These are phyloP conservation scores for Colletotrichum tanaceti DNA, from an alignment of 2,329 filamentous ascomycete genomes.

Conservation along the genomic window DNA sequence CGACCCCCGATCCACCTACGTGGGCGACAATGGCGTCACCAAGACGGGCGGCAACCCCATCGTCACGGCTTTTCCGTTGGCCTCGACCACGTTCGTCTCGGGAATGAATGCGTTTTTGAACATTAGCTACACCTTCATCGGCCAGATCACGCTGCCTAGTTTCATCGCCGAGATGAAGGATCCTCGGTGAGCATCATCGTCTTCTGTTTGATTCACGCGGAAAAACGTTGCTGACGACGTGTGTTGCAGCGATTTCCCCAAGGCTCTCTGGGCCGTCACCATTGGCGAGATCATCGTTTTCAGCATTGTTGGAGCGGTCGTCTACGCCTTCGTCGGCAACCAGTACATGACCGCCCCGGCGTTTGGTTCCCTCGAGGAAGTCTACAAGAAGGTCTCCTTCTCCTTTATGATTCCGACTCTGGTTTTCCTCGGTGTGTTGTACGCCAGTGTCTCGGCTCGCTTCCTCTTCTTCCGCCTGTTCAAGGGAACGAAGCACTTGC, in stretches of 20 bases:
- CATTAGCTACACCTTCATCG: slow-evolving; percentile 96
- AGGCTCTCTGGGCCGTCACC: slow-evolving; percentile 91
- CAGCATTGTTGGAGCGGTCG: slow-evolving; percentile 80
- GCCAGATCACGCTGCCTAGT: slow-evolving; percentile 91
- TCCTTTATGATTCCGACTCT: slow-evolving; percentile 96
- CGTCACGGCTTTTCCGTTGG: slow-evolving; percentile 74
- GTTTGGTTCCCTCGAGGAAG: slow-evolving; percentile 82
- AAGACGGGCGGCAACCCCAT: slow-evolving; percentile 68
- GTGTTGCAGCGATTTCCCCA: slow-evolving; percentile 79
- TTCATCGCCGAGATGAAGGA: slow-evolving; percentile 95
- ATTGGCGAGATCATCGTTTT: slow-evolving; percentile 90
- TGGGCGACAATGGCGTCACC: slow-evolving; percentile 44
- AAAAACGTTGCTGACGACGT: slow-evolving; percentile 14
- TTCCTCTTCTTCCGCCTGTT: slow-evolving; percentile 95
- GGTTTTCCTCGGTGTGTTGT: slow-evolving; percentile 90
- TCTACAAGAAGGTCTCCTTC: slow-evolving; percentile 89
- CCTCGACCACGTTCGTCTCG: slow-evolving; percentile 80
- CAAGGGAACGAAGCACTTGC: slow-evolving; percentile 79
- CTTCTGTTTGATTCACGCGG: neutral
- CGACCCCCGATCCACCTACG: slow-evolving; percentile 58
- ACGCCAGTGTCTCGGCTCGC: slow-evolving; percentile 88
- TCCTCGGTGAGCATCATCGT: slow-evolving; percentile 54
- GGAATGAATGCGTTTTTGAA: slow-evolving; percentile 93
- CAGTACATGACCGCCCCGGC: slow-evolving; percentile 90
- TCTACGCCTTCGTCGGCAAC: slow-evolving; percentile 89